Evolutionary conservation across 1,284 basidiomycete species (phyloP).

Genomic region (Sporisorium scitamineum): DNA sequence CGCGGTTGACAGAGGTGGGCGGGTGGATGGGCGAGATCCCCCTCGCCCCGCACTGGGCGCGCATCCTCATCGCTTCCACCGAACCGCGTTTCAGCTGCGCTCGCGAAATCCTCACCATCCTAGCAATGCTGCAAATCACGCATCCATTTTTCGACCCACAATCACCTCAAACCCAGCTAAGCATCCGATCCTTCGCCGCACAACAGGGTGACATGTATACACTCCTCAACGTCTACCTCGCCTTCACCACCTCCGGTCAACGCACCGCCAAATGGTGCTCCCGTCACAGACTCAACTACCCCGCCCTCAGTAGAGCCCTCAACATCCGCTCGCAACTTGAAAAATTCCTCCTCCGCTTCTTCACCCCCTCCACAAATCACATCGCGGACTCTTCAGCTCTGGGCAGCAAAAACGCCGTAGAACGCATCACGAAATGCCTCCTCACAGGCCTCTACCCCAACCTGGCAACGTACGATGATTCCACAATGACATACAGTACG

Average conservation of each 20-base stretch:
- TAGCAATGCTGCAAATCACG: conserved; percentile 84
- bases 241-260: conserved; percentile 81
- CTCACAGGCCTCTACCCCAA: conserved; percentile 94
- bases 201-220: conserved; percentile 97
- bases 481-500: conserved; percentile 77
- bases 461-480: conserved; percentile 74
- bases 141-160: conserved; percentile 55
- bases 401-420: conserved; percentile 71
- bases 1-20: conserved; percentile 72
- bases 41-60: conserved; percentile 74
- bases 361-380: neutral
- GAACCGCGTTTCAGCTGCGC: conserved; percentile 79
- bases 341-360: conserved; percentile 90
- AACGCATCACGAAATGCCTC: conserved; percentile 81
- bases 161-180: conserved; percentile 86
- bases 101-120: conserved; percentile 92
- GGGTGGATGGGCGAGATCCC: conserved; percentile 74
- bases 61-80: conserved; percentile 64
- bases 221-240: conserved; percentile 91
- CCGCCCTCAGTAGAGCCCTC: conserved; percentile 89
- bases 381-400: conserved; percentile 74
- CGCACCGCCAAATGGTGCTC: conserved; percentile 90
- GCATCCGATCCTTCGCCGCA: conserved; percentile 92
- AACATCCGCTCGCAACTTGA: conserved; percentile 91
- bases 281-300: conserved; percentile 89